Conservation (phyloP, 1,139 yeast species). For the Blastobotrys malaysiensis region DNA sequence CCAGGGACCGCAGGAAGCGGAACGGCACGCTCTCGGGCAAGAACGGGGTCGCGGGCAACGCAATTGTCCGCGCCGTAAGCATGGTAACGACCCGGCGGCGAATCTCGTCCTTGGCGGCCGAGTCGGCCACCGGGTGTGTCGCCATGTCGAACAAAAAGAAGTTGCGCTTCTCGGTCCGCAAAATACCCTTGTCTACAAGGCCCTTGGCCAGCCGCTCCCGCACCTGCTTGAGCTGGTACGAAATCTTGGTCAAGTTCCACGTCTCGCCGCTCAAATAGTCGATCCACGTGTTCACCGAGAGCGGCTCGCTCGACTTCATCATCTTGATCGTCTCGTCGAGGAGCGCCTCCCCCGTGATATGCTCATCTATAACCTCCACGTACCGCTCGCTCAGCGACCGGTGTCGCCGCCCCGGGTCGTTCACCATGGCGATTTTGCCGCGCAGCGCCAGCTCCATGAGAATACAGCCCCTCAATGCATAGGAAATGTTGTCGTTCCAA, state of each 20-base stretch:
- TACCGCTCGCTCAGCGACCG: slow-evolving; percentile 82
- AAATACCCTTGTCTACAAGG: slow-evolving; percentile 93
- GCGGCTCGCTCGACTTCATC: slow-evolving; percentile 80
- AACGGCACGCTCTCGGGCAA: slow-evolving; percentile 69
- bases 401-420: slow-evolving; percentile 90
- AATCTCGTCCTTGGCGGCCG: slow-evolving; percentile 72
- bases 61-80: slow-evolving; percentile 63
- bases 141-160: slow-evolving; percentile 97
- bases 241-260: slow-evolving; percentile 93
- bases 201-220: slow-evolving; percentile 96
- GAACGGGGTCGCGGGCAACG: slow-evolving; percentile 36
- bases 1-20: slow-evolving; percentile 68
- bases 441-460: slow-evolving; percentile 87
- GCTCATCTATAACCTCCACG: slow-evolving; percentile 78
- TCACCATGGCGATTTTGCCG: slow-evolving; percentile 80
- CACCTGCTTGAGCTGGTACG: slow-evolving; percentile 93
- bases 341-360: slow-evolving; percentile 90
- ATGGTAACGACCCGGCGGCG: slow-evolving; percentile 66
- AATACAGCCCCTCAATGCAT: slow-evolving; percentile 93
- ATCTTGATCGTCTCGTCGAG: slow-evolving; percentile 88
- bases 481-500: slow-evolving; percentile 97
- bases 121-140: slow-evolving; percentile 92
- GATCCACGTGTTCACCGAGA: slow-evolving; percentile 88
- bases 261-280: slow-evolving; percentile 91
- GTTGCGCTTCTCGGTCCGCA: slow-evolving; percentile 92